A percentile compares a stretch with the other conserved stretches of the same genome.
These are phyloP conservation scores for Inonotus hispidus DNA, from an alignment of 1,284 basidiomycete genomes.

Conservation along the genomic window DNA sequence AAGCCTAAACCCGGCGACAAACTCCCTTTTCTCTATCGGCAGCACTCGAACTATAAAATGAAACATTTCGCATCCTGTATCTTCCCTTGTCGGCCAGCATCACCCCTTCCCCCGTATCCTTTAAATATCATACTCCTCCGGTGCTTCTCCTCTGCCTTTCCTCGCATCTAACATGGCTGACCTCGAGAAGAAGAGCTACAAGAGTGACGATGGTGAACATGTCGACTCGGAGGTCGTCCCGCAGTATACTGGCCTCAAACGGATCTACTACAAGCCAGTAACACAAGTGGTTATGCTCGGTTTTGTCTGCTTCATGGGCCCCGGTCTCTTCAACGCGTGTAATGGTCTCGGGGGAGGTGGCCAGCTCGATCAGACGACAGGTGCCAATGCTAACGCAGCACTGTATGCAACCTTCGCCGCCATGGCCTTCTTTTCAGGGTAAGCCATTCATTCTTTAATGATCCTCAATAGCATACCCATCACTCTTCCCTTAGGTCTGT, in stretches of 20 bases:
- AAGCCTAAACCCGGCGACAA: no score
- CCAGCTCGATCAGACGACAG: conserved; percentile 25
- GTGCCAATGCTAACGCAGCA: conserved; percentile 27
- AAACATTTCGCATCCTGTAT: not conserved
- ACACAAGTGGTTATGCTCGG: conserved; percentile 28
- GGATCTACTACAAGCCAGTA: conserved; percentile 26
- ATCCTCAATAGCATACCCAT: no score
- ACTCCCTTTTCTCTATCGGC: no score
- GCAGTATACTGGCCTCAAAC: conserved; percentile 18
- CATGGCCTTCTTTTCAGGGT: conserved; percentile 24
- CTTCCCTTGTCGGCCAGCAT: conserved; percentile 1
- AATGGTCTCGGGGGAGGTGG: conserved; percentile 29
- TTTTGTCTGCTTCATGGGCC: conserved; percentile 33
- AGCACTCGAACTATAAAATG: not conserved
- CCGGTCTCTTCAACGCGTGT: conserved; percentile 27
- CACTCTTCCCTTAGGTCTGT: no score
- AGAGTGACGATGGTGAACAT: not conserved
- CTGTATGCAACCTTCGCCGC: conserved; percentile 27
- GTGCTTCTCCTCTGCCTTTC: not conserved
- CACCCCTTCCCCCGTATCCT: not conserved
- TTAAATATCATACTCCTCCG: not conserved
- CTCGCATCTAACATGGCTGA: conserved; percentile 3
- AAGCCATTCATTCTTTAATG: no score
- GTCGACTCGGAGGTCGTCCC: not conserved
- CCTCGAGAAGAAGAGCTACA: conserved; percentile 8